These are phyloP conservation scores for Vigna radiata DNA, from an alignment of 306 rosid genomes.

Conservation along the genomic window DNA sequence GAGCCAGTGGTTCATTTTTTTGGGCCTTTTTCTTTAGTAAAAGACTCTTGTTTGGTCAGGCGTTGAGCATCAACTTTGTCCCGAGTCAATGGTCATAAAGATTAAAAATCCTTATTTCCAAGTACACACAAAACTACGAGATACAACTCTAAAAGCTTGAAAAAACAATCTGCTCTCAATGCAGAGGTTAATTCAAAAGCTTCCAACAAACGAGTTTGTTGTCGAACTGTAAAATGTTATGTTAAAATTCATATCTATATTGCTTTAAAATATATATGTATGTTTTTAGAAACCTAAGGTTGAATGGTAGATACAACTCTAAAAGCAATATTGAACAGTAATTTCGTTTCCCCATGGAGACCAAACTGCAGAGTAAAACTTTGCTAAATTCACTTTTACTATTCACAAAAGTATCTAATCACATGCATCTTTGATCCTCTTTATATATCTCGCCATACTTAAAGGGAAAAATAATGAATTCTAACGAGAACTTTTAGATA, in stretches of 20 bases:
- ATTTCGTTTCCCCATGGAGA: conserved; percentile 9
- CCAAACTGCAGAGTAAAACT: neutral
- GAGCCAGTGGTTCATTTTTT: conserved; percentile 43
- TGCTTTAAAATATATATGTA: neutral
- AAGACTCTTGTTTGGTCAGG: conserved; percentile 24
- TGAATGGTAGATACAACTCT: neutral
- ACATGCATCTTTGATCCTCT: conserved; percentile 3
- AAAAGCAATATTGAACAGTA: neutral
- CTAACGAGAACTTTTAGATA: conserved; percentile 3
- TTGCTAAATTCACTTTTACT: conserved; percentile 9
- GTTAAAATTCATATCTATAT: neutral
- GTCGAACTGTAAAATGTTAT: neutral
- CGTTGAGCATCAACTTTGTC: conserved; percentile 33
- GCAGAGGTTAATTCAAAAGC: neutral
- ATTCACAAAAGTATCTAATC: conserved; percentile 7
- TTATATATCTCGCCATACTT: neutral
- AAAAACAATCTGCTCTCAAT: neutral
- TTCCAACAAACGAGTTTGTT: conserved; percentile 1
- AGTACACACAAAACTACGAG: neutral
- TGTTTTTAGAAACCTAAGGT: neutral
- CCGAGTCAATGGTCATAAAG: conserved; percentile 34
- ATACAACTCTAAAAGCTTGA: too few relatives aligned
- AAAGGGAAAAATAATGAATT: conserved; percentile 3
- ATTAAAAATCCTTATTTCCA: neutral
- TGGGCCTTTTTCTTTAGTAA: conserved; percentile 35